These are phyloP conservation scores for Aspergillus indologenus DNA, from an alignment of 495 filamentous ascomycete genomes.

Conservation along the genomic window DNA sequence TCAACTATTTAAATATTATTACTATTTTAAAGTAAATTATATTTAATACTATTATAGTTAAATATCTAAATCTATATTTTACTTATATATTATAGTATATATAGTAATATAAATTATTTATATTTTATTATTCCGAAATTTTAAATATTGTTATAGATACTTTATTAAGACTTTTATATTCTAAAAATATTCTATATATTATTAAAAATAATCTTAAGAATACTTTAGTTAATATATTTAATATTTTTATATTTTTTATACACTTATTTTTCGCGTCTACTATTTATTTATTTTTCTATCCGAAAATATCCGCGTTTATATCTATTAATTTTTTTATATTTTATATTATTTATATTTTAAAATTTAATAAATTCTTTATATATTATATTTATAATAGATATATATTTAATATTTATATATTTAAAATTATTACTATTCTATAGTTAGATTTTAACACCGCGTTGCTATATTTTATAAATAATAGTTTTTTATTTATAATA, in stretches of 20 bases:
- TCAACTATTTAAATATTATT: not conserved
- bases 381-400: not conserved
- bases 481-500: not conserved
- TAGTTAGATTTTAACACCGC: not conserved
- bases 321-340: not conserved
- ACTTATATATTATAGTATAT: not conserved
- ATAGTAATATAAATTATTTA: not conserved
- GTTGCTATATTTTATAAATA: not conserved
- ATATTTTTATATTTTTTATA: not conserved
- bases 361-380: not conserved
- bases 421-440: not conserved
- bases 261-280: too few species aligned
- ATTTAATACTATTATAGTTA: not conserved
- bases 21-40: not conserved
- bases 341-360: not conserved
- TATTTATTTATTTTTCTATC: not conserved
- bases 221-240: not conserved
- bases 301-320: not conserved
- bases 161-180: not conserved
- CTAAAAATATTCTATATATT: not conserved
- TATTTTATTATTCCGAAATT: not conserved
- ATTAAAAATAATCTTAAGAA: not conserved
- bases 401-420: not conserved
- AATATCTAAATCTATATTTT: not conserved
- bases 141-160: not conserved